Evolutionary conservation across 208 protist genomes (phyloP).

Genomic region (Leishmania mexicana): DNA sequence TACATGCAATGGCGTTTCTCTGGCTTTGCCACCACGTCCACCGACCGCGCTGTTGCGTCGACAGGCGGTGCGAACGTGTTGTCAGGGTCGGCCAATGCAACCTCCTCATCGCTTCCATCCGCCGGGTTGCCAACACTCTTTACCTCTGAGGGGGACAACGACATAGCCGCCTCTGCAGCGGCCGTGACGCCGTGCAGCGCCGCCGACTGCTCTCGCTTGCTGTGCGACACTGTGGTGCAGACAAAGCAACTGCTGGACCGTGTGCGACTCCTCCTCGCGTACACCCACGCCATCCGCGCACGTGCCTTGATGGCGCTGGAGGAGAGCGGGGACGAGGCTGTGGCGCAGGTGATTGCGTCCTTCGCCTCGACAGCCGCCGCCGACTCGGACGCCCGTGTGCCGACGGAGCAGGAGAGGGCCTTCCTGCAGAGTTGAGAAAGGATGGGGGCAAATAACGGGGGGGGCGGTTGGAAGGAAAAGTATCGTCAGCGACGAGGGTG

Average conservation of each 20-base stretch:
- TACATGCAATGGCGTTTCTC: slow-evolving; percentile 35
- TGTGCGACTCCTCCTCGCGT: slow-evolving; percentile 23
- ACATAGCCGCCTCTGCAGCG: slow-evolving; percentile 4
- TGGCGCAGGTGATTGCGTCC: slow-evolving; percentile 15
- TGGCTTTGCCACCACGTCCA: background rate
- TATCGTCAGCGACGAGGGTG: background rate
- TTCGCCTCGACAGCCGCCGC: slow-evolving; percentile 9
- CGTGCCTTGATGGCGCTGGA: slow-evolving; percentile 24
- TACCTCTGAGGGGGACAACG: slow-evolving; percentile 15
- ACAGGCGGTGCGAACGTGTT: background rate
- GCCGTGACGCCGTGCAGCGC: slow-evolving; percentile 13
- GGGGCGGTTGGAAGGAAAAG: background rate
- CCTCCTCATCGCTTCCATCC: background rate
- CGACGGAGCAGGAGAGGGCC: slow-evolving; percentile 25
- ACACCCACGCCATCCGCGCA: slow-evolving; percentile 27
- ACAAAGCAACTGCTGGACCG: slow-evolving; percentile 28
- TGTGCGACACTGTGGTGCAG: slow-evolving; percentile 16
- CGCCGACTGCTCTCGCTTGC: slow-evolving; percentile 13
- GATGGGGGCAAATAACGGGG: background rate
- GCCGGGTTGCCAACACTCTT: slow-evolving; percentile 22
- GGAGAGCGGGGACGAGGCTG: slow-evolving; percentile 15
- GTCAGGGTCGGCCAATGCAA: background rate
- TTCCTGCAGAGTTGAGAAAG: slow-evolving; percentile 20
- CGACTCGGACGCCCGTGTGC: slow-evolving; percentile 18
- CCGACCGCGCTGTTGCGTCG: background rate